Base-by-base conservation (phyloP, 2,329 filamentous ascomycete genomes). In the Diaporthe ilicicola region DNA sequence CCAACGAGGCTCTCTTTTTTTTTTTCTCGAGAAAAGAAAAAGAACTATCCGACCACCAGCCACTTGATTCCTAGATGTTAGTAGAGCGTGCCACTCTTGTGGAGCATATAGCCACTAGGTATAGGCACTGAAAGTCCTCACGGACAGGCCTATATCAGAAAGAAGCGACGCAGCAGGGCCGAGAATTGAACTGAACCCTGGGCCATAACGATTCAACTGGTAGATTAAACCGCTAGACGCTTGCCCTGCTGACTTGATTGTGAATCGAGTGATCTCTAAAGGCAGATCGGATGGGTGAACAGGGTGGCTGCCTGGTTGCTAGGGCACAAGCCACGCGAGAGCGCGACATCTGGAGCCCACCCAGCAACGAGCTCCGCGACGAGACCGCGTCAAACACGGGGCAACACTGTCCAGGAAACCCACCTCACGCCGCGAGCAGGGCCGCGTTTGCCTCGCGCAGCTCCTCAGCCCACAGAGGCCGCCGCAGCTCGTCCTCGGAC, bases 41-140 rank as follows among this genome's bases (percentile, higher is more conserved):
- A 56, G 19, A 29, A 27, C 19, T 19, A 13, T 4, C 55, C 55
- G 37, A 59, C 34, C 55, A 42, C 55, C 55, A 59, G 12, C 37
- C 55, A 59, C 54, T 42, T 59, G 54, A 27, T 7, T 27, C 34
- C 54, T 56, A 27, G 54, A 56, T 56, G 53, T 56, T 56, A 56
- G 53, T 56, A 56, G 53, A 39, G 19, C 12, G 53, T 13, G 53
- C 53, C 53, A 56, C 53, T 56, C 32, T 8, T 1, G 10, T 2
- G 39, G 53, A 24, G 39, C 53, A 17, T 8, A n/a, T n/a, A n/a
- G 53, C 53, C 13, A 13, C 19, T n/a, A 22, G 32, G 53, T 56
- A n/a, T 56, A 56, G 53, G 53, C 53, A 56, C 53, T 15, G 10
- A 37, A 15, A 37, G 53, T 55, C 53, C 53, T 22, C 32, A 15